Conservation (phyloP, 306 rosid genomes). For the Vigna mungo region DNA sequence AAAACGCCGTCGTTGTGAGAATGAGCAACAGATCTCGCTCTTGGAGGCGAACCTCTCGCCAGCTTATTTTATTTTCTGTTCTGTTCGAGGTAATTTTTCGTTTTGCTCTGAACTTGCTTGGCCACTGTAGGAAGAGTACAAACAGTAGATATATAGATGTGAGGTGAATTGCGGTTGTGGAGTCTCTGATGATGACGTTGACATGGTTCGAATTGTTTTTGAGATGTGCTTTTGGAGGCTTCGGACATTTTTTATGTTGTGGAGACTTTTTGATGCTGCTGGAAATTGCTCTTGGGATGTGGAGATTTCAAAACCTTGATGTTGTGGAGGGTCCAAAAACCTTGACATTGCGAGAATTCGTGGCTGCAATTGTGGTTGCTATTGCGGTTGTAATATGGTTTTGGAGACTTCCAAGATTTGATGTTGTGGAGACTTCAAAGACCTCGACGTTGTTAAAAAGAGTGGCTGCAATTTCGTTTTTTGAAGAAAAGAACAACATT, state of each 20-base stretch:
- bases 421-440: not conserved
- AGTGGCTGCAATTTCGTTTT: not conserved
- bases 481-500: not conserved
- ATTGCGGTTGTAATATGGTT: not conserved
- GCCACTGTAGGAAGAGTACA: not conserved
- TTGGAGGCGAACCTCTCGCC: conserved; percentile 65
- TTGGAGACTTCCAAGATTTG: not conserved
- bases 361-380: not conserved
- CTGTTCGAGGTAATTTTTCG: conserved; percentile 68
- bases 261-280: not conserved
- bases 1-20: conserved; percentile 63
- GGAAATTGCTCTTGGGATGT: not conserved
- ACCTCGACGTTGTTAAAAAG: not conserved
- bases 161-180: not conserved
- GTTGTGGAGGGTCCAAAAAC: too few relatives aligned
- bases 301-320: too few relatives aligned
- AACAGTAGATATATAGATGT: not conserved
- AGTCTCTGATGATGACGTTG: not conserved
- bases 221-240: not conserved
- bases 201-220: not conserved
- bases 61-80: conserved; percentile 66
- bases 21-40: conserved; percentile 69
- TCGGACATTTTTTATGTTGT: not conserved
- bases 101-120: not conserved
- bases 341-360: not conserved